Base-by-base conservation (phyloP, 2,329 filamentous ascomycete species). In the Diaporthe ilicicola region DNA sequence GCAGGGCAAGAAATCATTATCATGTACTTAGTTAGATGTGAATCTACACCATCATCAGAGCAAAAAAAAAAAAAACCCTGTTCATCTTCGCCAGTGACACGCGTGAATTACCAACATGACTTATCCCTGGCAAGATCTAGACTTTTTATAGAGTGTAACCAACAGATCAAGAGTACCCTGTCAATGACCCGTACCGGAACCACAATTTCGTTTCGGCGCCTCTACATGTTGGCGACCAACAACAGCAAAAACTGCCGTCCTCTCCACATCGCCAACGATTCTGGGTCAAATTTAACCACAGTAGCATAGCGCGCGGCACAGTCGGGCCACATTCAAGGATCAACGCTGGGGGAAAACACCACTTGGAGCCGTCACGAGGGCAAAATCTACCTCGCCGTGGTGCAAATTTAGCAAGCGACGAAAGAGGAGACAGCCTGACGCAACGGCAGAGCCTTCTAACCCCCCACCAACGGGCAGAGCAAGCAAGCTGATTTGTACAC, bases 21-120 rank as follows among this genome's bases (percentile, higher is more conserved):
- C 22, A 29, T 68, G 66, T 68, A 68, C 53, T 68, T 68, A 50
- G n/a, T 59, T 39, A 59, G 27, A 55, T 59, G 66, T 59, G 53
- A 61, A 59, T 59, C n/a, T 68, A 68, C n/a, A 68, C 53, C 65
- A 55, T 37, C 42, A 32, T 59, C 53, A 50, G 46, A 59, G 53
- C 46, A 51, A 59, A 32, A 42, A 3, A 4, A n/a, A 13, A 39
- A 39, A 46, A 22, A 24, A n/a, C n/a, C n/a, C n/a, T n/a, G n/a
- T n/a, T 56, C 15, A 59, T 22, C 65, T 50, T 15, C n/a, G 15
- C 9, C 29, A 51, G 29, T 50, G 50, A 50, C 53, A 42, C 22
- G 37, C 39, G 29, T 24, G n/a, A 50, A 48, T n/a, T 39, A 67
- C 39, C 65, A 44, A 24, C n/a, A 34, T 15, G 15, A 27, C 22